Base-by-base conservation (phyloP, 1,284 basidiomycete genomes). In the Vanrija sp. region DNA sequence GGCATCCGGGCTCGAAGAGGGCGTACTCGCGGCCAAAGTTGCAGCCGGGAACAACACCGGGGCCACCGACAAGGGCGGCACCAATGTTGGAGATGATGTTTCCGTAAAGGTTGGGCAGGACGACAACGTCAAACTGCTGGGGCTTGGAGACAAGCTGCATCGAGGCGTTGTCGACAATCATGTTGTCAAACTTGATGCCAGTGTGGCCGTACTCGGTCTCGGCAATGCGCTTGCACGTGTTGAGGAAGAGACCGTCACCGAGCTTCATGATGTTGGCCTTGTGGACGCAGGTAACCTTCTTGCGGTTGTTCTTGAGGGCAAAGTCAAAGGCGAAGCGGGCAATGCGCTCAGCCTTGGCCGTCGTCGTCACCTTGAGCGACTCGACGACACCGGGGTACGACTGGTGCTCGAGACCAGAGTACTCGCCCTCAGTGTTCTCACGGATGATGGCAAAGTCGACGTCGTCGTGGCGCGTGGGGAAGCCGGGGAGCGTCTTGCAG, bases 261-360 rank as follows among this genome's bases (percentile, higher is more conserved):
- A 98, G 86, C 80, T 98, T 98, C 96, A 98, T 98, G 82, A 99
- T 98, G 83, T 98, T 98, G 72, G 96, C 96, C 81, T 99, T 99
- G 86, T 99, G 96, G 47, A 99, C 94, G 75, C 94, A 98, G 53
- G 96, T 98, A 66, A 99, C 96, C 87, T 95, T 97, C 90, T 95
- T 97, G 78, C 95, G 87, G 78, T 89, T 85, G 81, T 98, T 99
- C 84, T 98, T 98, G 71, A 98, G 80, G 45, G 96, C 96, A 78
- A 98, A 98, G 79, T 99, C 95, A 70, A 99, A 98, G 5, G 96
- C 96, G 73, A 98, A 98, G 53, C 96, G 86, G 37, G 87, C 85
- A 69, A 99, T 98, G 63, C 96, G 88, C 78, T 99, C 96, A 16
- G 92, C 90, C 81, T 98, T 98, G 63, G 86, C 85, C 51, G 88